Evolutionary conservation across 768 basidiomycete genomes (phyloP), one percentile per base, ranked within the genome.

Genomic region (Hygrophorus russula): DNA sequence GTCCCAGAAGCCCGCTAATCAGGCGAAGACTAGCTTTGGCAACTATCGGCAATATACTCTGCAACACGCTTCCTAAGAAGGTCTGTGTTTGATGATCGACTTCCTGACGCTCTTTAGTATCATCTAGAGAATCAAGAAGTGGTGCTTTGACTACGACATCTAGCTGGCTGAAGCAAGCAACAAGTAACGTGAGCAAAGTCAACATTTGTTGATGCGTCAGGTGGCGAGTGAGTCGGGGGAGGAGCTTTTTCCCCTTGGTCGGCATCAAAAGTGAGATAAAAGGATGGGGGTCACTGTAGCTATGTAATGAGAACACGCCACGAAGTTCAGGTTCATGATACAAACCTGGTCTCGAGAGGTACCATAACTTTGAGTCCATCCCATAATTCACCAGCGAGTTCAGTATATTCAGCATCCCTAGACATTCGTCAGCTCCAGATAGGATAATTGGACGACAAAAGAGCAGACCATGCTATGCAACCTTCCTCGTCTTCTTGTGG

Each of bases 101-200:
- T 29, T 89, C 86, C 34, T 67, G 64, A 36, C 74, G 72, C 51
- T 78, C 78, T 2, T 63, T 53, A 3, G 73, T 73, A 50, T 85
- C 79, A 47, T 83, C 71, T 0, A 75, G 55, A 1, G 71, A 63
- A 58, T 86, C 94, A 29, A 86, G 74, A 13, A 83, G 48, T 31
- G 76, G 75, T 3, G 91, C 85, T 40, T 87, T 68, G 51, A 71
- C 70, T 39, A 98, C 82, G 13, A 98, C 90, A 57, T 97, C 94
- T 44, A 98, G 71, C 59, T 97, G 92, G 46, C 75, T 78, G 66
- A 97, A 98, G 55, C 90, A 94, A 0, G 93, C 93, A 38, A 96
- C 82, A 29, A 98, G 73, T 18, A 98, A 79, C 1, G 92, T 96
- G 33, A 97, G 66, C 18, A 97, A 67, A 4, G 88, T 91, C 31